A percentile compares a stretch with the other conserved stretches of the same genome.
These are phyloP conservation scores for Penicillium polonicum DNA, from an alignment of 2,329 filamentous ascomycete genomes.

Conservation along the genomic window DNA sequence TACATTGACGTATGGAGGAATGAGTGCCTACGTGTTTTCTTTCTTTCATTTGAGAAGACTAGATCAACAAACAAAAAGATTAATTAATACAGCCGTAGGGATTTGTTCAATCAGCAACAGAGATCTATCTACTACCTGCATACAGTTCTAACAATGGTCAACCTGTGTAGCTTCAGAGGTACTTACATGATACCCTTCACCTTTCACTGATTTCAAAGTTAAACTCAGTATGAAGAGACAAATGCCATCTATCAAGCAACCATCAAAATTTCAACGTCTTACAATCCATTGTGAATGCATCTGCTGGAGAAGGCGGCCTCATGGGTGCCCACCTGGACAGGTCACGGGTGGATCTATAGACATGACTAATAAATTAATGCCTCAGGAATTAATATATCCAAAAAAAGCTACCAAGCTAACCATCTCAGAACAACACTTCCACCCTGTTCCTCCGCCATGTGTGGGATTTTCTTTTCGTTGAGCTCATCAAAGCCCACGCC, in stretches of 20 bases:
- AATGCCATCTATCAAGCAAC: background rate
- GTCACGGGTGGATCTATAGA: background rate
- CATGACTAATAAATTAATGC: constrained; percentile 18
- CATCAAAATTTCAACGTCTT: background rate
- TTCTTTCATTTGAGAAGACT: no score
- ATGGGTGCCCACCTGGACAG: background rate
- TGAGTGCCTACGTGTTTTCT: background rate
- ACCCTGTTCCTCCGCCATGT: constrained; percentile 36
- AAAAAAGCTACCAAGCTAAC: constrained; percentile 7
- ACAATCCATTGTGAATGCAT: background rate
- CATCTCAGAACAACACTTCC: constrained; percentile 1
- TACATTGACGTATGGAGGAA: constrained; percentile 1
- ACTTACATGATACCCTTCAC: background rate
- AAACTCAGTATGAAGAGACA: background rate
- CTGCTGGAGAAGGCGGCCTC: background rate
- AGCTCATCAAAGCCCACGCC: constrained; percentile 31
- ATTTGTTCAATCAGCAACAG: background rate
- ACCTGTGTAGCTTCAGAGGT: background rate
- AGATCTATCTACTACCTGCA: background rate
- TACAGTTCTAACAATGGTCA: background rate
- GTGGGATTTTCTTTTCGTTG: constrained; percentile 55
- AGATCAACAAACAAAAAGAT: background rate
- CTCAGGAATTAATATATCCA: constrained; percentile 11
- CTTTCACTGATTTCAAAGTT: background rate
- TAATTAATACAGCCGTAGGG: no score